Evolutionary conservation across 495 filamentous ascomycete species (phyloP).

Genomic region (Aspergillus sclerotioniger): DNA sequence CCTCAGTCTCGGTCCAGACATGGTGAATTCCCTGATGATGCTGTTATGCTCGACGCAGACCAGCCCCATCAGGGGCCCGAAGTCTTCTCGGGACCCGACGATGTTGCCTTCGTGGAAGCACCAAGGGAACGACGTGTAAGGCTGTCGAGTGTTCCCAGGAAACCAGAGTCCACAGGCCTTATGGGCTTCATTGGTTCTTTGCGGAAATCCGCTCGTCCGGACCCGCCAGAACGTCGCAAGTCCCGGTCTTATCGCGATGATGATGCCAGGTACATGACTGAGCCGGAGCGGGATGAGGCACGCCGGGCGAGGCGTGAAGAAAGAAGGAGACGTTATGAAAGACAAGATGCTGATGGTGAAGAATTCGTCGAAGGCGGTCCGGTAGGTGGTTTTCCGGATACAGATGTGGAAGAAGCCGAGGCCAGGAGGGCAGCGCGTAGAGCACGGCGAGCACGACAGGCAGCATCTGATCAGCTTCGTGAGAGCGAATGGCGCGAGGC

Average conservation of each 20-base stretch:
- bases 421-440: constrained; percentile 50
- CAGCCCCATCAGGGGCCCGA: constrained; percentile 36
- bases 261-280: constrained; percentile 32
- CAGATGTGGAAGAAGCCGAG: constrained; percentile 53
- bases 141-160: constrained; percentile 46
- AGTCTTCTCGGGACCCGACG: constrained; percentile 52
- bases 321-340: constrained; percentile 38
- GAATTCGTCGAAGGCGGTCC: constrained; percentile 41
- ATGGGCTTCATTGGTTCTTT: constrained; percentile 50
- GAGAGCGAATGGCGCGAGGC: constrained; percentile 41
- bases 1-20: constrained; percentile 28
- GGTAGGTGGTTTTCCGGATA: constrained; percentile 30
- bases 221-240: constrained; percentile 38
- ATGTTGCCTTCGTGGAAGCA: constrained; percentile 73
- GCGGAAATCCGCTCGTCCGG: constrained; percentile 37
- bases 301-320: constrained; percentile 44
- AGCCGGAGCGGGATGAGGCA: constrained; percentile 43
- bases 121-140: constrained; percentile 57
- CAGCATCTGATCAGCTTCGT: constrained; percentile 33
- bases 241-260: constrained; percentile 43
- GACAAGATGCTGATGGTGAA: constrained; percentile 44
- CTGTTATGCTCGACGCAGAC: constrained; percentile 48
- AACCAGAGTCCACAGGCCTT: constrained; percentile 43
- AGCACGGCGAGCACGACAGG: constrained; percentile 38
- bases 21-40: constrained; percentile 37